Conservation (phyloP, 2,329 filamentous ascomycete species). For the Colletotrichum salicis region DNA sequence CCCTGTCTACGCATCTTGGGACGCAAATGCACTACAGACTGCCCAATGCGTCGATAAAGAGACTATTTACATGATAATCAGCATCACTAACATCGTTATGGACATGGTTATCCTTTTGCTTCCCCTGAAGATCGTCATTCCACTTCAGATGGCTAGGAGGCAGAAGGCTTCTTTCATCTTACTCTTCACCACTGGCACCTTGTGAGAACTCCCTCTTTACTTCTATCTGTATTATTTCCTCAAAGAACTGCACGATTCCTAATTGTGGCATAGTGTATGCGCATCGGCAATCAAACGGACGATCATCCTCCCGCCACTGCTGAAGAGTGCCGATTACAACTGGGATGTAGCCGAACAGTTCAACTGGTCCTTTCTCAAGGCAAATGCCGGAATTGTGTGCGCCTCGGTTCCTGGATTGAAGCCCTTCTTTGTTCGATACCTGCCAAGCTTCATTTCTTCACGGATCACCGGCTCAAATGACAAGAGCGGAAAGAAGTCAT, state of each 20-base stretch:
- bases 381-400: constrained; percentile 33
- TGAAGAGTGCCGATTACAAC: constrained; percentile 40
- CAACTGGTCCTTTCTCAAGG: constrained; percentile 40
- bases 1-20: constrained; percentile 9
- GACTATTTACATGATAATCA: constrained; percentile 10
- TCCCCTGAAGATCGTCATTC: constrained; percentile 15
- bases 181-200: constrained; percentile 10
- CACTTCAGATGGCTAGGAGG: constrained; percentile 19
- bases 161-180: constrained; percentile 28
- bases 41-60: constrained; percentile 16
- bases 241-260: neutral
- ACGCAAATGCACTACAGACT: neutral
- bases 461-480: too few species aligned
- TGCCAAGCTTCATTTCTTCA: constrained; percentile 11
- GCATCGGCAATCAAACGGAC: constrained; percentile 43
- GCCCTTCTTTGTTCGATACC: constrained; percentile 36
- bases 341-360: constrained; percentile 42
- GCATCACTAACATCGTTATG: constrained; percentile 29
- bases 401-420: constrained; percentile 31
- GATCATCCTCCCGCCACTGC: constrained; percentile 40
- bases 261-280: constrained; percentile 37
- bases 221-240: neutral
- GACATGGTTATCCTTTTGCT: constrained; percentile 21
- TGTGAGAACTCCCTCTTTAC: neutral
- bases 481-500: too few species aligned